phyloP scores from a whole-genome alignment of 2,329 filamentous ascomycete species.

The Penicillium sp. region DNA sequence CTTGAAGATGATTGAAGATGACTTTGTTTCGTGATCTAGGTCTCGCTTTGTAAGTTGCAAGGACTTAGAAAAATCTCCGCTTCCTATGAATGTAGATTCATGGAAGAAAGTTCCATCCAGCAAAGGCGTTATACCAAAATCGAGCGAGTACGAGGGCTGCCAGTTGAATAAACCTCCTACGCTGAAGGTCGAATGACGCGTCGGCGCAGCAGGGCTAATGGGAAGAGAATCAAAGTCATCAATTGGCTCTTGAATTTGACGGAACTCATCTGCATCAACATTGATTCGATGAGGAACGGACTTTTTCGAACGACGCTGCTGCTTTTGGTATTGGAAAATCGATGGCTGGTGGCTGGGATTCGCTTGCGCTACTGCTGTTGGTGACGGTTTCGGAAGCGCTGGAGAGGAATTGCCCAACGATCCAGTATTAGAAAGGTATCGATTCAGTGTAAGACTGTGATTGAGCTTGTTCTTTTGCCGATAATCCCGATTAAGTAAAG shows the following conservation, averaged over 20 bases:
- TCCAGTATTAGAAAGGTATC: constrained; percentile 33
- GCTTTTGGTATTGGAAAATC: not conserved
- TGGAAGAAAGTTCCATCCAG: constrained; percentile 56
- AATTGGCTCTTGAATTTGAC: constrained; percentile 39
- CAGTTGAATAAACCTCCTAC: constrained; percentile 48
- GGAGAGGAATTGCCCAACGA: not conserved
- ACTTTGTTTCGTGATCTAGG: constrained; percentile 44
- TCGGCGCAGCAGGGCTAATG: not conserved
- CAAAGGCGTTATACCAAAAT: constrained; percentile 55
- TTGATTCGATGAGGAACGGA: constrained; percentile 47
- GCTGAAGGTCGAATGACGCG: constrained; percentile 23
- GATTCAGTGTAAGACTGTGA: constrained; percentile 34
- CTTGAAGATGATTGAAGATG: constrained; percentile 39
- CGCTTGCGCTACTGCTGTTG: not conserved
- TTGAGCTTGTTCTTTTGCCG: constrained; percentile 20
- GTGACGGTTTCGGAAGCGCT: not conserved
- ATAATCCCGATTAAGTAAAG: constrained; percentile 33
- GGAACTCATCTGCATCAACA: constrained; percentile 40
- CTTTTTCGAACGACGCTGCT: constrained; percentile 36
- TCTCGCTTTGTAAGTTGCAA: constrained; percentile 43
- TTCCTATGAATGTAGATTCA: constrained; percentile 57
- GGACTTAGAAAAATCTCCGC: constrained; percentile 52
- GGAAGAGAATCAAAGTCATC: constrained; percentile 14
- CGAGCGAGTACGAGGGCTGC: constrained; percentile 51
- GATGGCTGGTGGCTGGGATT: not conserved